A percentile compares a stretch with the other conserved stretches of the same genome.
phyloP scores from a whole-genome alignment of 352 stramenopile species.

The Globisporangium carolinianum region DNA sequence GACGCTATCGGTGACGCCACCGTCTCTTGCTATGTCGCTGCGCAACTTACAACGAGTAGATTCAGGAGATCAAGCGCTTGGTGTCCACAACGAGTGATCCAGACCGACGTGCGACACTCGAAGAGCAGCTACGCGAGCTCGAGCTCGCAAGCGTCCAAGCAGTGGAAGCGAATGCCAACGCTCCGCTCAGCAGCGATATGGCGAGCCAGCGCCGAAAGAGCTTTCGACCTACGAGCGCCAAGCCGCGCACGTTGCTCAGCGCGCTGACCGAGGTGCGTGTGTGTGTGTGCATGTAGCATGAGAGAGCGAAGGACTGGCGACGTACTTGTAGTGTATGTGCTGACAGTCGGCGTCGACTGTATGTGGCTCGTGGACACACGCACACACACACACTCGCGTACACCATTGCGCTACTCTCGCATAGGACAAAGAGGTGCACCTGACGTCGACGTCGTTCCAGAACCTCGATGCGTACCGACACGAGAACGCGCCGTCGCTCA shows the following conservation, averaged over 20 bases:
- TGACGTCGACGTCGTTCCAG: constrained; percentile 32
- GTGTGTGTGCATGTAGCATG: constrained; percentile 2
- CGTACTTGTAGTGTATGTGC: neutral
- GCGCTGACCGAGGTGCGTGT: constrained; percentile 37
- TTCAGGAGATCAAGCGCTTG: constrained; percentile 70
- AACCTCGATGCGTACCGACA: constrained; percentile 30
- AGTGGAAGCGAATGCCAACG: constrained; percentile 19
- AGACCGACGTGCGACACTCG: constrained; percentile 43
- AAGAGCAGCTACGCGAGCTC: constrained; percentile 63
- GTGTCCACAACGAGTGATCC: constrained; percentile 64
- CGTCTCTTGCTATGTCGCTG: too few relatives aligned
- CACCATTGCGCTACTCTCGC: neutral
- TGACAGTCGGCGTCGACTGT: neutral
- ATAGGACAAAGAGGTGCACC: constrained; percentile 50
- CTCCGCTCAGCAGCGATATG: constrained; percentile 1
- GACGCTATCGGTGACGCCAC: too few relatives aligned
- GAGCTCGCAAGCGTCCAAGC: constrained; percentile 49
- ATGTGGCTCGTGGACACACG: neutral
- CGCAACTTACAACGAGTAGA: constrained; percentile 19
- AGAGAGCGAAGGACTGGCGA: neutral
- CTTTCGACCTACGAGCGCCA: constrained; percentile 59
- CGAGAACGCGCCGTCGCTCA: constrained; percentile 28
- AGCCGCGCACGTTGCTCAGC: constrained; percentile 49
- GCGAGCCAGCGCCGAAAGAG: constrained; percentile 41
- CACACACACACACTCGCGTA: neutral